phyloP scores from a whole-genome alignment of 1,284 basidiomycete species.

The Xerocomus subilludens region DNA sequence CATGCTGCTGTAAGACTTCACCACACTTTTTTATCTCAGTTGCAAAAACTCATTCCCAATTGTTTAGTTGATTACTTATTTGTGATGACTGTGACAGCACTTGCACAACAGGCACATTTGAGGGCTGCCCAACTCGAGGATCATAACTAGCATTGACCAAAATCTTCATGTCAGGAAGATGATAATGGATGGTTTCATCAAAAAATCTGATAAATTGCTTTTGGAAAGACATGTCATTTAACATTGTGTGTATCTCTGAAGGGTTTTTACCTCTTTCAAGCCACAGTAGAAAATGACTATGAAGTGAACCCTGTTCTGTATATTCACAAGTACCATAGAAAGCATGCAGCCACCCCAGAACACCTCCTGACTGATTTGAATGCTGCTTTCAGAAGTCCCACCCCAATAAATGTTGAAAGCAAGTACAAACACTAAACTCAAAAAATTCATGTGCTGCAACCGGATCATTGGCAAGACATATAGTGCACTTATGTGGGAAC shows the following conservation, averaged over 20 bases:
- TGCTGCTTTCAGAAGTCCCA: conserved; percentile 16
- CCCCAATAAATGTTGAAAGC: conserved; percentile 26
- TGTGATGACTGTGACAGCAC: too few relatives aligned
- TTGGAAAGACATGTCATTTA: conserved; percentile 8
- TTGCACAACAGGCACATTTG: too few relatives aligned
- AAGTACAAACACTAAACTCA: conserved; percentile 21
- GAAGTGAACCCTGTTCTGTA: conserved; percentile 29
- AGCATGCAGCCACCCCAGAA: conserved; percentile 22
- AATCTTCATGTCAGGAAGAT: conserved; percentile 27
- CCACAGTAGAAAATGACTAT: conserved; percentile 37
- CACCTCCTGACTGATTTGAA: neutral
- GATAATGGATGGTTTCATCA: conserved; percentile 29
- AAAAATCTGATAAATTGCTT: conserved; percentile 31
- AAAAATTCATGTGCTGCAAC: conserved; percentile 26
- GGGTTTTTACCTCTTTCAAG: conserved; percentile 23
- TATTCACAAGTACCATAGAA: conserved; percentile 35
- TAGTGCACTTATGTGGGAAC: neutral
- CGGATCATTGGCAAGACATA: conserved; percentile 22
- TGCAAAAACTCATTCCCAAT: neutral
- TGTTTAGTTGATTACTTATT: too few relatives aligned
- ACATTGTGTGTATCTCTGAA: conserved; percentile 5
- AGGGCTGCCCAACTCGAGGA: conserved; percentile 13
- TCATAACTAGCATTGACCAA: conserved; percentile 18
- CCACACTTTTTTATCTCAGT: conserved; percentile 30
- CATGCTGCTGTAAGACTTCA: conserved; percentile 26